Conservation (phyloP, 129 eudicot genomes). For the Calendula officinalis region DNA sequence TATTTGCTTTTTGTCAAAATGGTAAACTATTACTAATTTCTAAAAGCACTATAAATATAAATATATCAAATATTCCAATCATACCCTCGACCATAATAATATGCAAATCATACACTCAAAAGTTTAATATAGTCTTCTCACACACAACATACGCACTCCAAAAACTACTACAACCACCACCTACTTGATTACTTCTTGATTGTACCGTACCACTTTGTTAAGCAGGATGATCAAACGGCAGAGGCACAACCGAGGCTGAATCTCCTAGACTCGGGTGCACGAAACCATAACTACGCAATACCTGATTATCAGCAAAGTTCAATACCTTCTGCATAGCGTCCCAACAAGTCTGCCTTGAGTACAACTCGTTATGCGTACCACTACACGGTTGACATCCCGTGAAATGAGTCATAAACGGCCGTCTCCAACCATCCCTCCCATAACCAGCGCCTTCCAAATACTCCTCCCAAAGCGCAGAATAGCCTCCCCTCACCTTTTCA, state of each 20-base stretch:
- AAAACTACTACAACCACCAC: too few species aligned
- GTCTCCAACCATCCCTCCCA: conserved; percentile 45
- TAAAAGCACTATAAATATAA: too few species aligned
- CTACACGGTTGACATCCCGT: conserved; percentile 89
- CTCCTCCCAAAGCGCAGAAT: conserved; percentile 41
- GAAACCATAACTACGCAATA: conserved; percentile 62
- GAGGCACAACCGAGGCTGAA: conserved; percentile 41
- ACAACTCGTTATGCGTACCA: conserved; percentile 61
- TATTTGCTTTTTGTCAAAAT: too few species aligned
- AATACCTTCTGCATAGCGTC: conserved; percentile 58
- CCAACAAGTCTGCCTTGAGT: conserved; percentile 46
- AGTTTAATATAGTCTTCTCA: background rate
- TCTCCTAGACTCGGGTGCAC: conserved; percentile 51
- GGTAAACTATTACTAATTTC: too few species aligned
- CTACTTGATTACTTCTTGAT: too few species aligned
- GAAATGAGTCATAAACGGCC: conserved; percentile 82
- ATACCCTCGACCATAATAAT: background rate
- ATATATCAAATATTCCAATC: too few species aligned
- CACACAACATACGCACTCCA: background rate
- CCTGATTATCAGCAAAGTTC: conserved; percentile 80
- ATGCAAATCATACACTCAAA: background rate
- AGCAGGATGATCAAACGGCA: conserved; percentile 54
- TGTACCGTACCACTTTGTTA: background rate
- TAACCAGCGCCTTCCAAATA: conserved; percentile 42
- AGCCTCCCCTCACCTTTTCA: conserved; percentile 56